Evolutionary conservation across 768 basidiomycete species (phyloP).

Genomic region (Polyporus arcularius): DNA sequence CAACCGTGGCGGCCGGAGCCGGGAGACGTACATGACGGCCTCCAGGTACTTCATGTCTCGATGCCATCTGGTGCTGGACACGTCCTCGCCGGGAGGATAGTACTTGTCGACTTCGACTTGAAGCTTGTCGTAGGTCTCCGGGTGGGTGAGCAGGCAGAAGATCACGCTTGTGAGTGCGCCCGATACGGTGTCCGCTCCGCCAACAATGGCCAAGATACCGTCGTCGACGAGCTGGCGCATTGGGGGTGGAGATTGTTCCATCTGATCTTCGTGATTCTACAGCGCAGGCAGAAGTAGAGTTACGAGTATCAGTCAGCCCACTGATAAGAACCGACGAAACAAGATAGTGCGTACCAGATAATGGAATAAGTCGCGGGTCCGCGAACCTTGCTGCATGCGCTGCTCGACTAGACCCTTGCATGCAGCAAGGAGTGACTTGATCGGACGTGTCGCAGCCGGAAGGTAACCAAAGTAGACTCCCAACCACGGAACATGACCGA

Average conservation of each 20-base stretch:
- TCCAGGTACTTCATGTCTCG: constrained; percentile 14
- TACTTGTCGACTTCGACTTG: constrained; percentile 28
- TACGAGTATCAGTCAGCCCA: no score
- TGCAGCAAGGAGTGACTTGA: not conserved
- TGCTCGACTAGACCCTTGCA: not conserved
- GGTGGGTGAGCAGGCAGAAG: constrained; percentile 25
- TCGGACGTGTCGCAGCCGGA: not conserved
- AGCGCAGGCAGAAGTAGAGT: not conserved
- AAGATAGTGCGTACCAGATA: constrained; percentile 35
- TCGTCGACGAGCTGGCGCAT: constrained; percentile 9
- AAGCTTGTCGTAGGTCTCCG: constrained; percentile 14
- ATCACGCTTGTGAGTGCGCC: constrained; percentile 25
- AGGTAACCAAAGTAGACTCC: constrained; percentile 2
- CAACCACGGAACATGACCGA: constrained; percentile 13
- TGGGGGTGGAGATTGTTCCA: constrained; percentile 2
- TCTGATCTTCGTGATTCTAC: constrained; percentile 17
- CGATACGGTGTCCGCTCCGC: constrained; percentile 33
- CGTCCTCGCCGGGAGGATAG: constrained; percentile 24
- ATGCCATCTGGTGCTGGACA: constrained; percentile 2
- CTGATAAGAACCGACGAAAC: no score
- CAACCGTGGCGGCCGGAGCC: constrained; percentile 34
- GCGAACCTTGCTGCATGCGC: constrained; percentile 33
- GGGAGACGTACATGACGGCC: constrained; percentile 17
- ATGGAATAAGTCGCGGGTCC: constrained; percentile 44
- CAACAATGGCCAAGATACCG: constrained; percentile 28